Conservation (phyloP, 192 early-diverging fungal species). For the Neocallimastix lanati region DNA sequence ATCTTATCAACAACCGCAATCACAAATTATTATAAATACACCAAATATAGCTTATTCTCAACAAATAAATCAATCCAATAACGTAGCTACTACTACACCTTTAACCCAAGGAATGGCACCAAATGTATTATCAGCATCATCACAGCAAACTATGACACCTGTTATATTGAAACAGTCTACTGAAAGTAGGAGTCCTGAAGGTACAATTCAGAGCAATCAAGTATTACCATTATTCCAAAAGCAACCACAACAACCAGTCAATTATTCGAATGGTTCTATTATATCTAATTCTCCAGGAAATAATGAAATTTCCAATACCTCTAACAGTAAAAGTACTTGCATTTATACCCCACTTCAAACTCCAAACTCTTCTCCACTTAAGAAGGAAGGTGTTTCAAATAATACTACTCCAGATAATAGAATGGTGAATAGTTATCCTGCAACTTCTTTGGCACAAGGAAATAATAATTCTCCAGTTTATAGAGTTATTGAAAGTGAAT, state of each 20-base stretch:
- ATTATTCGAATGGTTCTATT: neutral
- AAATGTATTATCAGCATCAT: neutral
- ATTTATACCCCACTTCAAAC: neutral
- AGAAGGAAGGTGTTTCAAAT: neutral
- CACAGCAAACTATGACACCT: neutral
- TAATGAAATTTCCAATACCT: neutral
- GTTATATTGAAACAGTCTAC: neutral
- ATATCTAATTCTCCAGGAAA: neutral
- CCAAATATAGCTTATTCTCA: neutral
- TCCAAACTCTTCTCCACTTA: neutral
- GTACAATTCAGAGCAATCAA: neutral
- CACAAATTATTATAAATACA: neutral
- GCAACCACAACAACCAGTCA: neutral
- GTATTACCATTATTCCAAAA: neutral
- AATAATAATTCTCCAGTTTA: neutral
- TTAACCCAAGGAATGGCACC: neutral
- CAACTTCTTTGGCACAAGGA: neutral
- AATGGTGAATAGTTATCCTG: neutral
- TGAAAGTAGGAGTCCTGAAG: neutral
- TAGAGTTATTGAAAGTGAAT: too few species aligned
- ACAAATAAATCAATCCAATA: neutral
- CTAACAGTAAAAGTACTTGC: neutral
- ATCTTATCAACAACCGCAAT: neutral
- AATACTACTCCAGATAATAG: neutral
- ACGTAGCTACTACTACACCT: neutral